Evolutionary conservation across 495 filamentous ascomycete species (phyloP).

Genomic region (Podospora pseudoanserina): DNA sequence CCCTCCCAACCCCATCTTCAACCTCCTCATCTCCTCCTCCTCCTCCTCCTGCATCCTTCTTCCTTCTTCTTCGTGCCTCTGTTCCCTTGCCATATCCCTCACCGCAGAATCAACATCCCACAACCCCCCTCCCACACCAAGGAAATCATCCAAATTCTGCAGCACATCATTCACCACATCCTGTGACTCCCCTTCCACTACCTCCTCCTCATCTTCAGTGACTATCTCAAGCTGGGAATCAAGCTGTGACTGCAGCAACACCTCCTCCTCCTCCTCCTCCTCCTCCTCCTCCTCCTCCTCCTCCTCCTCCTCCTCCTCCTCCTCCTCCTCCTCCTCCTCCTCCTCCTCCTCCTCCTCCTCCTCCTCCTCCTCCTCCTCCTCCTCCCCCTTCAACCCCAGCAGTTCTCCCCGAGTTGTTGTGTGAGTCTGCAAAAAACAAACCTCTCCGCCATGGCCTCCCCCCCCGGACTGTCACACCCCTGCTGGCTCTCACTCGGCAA

Average conservation of each 20-base stretch:
- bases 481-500: not conserved
- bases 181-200: not conserved
- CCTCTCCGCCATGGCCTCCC: not conserved
- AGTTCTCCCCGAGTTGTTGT: too few relatives aligned
- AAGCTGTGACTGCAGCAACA: not conserved
- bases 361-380: not conserved
- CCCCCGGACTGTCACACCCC: not conserved
- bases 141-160: slow-evolving; percentile 31
- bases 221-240: not conserved
- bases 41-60: slow-evolving; percentile 1
- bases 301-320: not conserved
- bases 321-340: not conserved
- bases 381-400: too few relatives aligned
- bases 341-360: not conserved
- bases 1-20: slow-evolving; percentile 22
- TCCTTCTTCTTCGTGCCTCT: not conserved
- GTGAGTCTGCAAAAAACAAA: not conserved
- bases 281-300: not conserved
- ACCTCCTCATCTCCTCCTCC: slow-evolving; percentile 15
- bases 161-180: not conserved
- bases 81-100: slow-evolving; percentile 18
- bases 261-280: not conserved
- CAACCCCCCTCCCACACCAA: slow-evolving; percentile 24
- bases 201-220: not conserved
- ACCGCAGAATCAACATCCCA: slow-evolving; percentile 42